Conservation (phyloP, 108 stramenopile species). For the Nitzschia palea region DNA sequence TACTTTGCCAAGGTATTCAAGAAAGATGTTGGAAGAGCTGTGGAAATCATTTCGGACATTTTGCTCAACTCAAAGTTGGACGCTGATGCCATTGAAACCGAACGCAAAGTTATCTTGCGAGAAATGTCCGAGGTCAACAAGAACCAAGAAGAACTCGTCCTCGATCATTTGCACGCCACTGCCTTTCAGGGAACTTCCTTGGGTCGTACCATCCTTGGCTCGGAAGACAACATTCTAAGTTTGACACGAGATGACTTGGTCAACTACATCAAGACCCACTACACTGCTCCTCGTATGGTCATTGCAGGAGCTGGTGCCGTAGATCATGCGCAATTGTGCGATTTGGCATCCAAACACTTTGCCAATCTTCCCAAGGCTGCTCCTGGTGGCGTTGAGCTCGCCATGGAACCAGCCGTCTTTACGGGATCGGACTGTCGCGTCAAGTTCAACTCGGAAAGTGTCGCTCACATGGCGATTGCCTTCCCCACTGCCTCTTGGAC, state of each 20-base stretch:
- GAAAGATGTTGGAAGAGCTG: constrained; percentile 89
- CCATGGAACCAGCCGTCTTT: constrained; percentile 93
- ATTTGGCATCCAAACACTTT: constrained; percentile 89
- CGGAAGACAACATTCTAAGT: constrained; percentile 88
- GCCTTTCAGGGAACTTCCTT: constrained; percentile 94
- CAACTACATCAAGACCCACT: constrained; percentile 95
- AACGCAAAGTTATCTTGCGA: constrained; percentile 97
- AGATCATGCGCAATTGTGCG: constrained; percentile 89
- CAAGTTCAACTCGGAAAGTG: constrained; percentile 88
- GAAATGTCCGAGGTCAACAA: constrained; percentile 99
- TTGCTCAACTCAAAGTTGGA: constrained; percentile 90
- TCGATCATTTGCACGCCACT: constrained; percentile 98
- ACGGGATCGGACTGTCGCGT: constrained; percentile 93
- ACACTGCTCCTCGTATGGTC: constrained; percentile 98
- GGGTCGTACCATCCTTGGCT: constrained; percentile 97
- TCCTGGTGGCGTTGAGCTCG: constrained; percentile 66
- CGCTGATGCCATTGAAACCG: constrained; percentile 84
- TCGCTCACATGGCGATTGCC: constrained; percentile 95
- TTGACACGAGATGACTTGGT: constrained; percentile 85
- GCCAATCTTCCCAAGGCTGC: constrained; percentile 73
- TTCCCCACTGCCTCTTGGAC: constrained; percentile 98
- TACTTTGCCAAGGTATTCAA: constrained; percentile 99
- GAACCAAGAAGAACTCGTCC: constrained; percentile 95
- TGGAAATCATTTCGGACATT: constrained; percentile 98
- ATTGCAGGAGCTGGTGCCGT: constrained; percentile 97